Conservation (phyloP, 176 grass and related monocot genomes). For the Microstegium vimineum region DNA sequence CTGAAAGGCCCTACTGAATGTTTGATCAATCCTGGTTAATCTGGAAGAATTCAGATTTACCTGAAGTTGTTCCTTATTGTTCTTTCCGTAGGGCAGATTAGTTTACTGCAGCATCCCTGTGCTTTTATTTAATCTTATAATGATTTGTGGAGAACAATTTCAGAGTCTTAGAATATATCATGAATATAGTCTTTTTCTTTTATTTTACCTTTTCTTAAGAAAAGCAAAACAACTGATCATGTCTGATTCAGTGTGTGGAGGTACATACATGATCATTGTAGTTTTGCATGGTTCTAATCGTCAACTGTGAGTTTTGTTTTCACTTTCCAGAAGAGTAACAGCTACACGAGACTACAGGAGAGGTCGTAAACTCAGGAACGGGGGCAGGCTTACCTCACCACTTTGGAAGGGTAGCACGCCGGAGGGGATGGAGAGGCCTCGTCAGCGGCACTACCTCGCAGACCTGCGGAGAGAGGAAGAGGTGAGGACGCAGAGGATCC, state of each 20-base stretch:
- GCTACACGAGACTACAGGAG: neutral
- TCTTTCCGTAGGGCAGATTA: neutral
- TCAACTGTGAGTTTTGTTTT: neutral
- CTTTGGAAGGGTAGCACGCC: too few relatives aligned
- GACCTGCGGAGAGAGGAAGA: neutral
- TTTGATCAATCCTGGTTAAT: neutral
- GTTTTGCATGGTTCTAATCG: neutral
- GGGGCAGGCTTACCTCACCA: too few relatives aligned
- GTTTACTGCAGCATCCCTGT: neutral
- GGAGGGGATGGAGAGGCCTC: too few relatives aligned
- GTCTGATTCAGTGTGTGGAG: neutral
- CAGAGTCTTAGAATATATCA: neutral
- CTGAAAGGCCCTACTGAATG: neutral
- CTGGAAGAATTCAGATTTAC: neutral
- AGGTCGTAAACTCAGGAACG: neutral
- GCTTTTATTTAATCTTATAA: neutral
- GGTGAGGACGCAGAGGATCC: neutral
- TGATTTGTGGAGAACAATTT: neutral
- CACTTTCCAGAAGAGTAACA: too few relatives aligned
- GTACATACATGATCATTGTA: neutral
- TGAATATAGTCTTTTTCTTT: neutral
- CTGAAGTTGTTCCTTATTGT: neutral
- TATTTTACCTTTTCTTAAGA: neutral
- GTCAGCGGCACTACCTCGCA: too few relatives aligned
- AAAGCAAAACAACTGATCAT: neutral